Evolutionary conservation across 805 yeast genomes (phyloP), one percentile per base, ranked within the genome.

Genomic region (Clavispora carvajalis): DNA sequence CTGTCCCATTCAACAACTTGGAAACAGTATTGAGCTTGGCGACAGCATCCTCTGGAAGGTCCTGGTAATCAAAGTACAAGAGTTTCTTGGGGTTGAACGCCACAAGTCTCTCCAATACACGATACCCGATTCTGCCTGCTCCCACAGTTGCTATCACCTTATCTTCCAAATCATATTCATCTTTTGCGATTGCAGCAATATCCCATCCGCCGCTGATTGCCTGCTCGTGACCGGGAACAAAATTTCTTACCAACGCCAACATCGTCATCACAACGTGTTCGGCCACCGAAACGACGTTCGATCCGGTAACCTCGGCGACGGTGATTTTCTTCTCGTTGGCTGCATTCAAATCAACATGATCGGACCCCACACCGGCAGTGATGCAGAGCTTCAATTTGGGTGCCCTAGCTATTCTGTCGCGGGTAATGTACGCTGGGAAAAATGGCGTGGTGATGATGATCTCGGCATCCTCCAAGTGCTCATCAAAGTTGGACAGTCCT

Each of bases 351-450:
- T 84, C 91, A 47, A 84, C 71, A 62, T 85, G 93, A 59, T 85
- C 93, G 16, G 88, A 80, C 10, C 95, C 95, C 44, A 85, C 89
- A 52, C 93, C 95, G 8, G 95, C 95, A 36, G 90, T 85, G 51
- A 83, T 71, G 45, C 80, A 68, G 38, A 82, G 57, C 67, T 82
- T 83, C 62, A 85, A 73, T 39, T 81, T 82, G 59, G 80, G 79
- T 24, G 91, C 90, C 55, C 76, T 74, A 37, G 67, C 78, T 47
- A 85, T 73, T 54, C 91, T 73, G 52, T 79, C 82, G 44, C 71
- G 69, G 40, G 82, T 76, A 58, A 85, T 71, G 62, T 85, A 85
- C 26, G 81, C 91, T 4, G 95, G 93, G 63, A 76, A 86, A 74
- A 85, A 85, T 3, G 95, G 93, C 10, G 91, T 84, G 30, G 90